Evolutionary conservation across 2,329 filamentous ascomycete species (phyloP), one percentile per base, ranked within the genome.

Genomic region (Aspergillus quadricinctus): DNA sequence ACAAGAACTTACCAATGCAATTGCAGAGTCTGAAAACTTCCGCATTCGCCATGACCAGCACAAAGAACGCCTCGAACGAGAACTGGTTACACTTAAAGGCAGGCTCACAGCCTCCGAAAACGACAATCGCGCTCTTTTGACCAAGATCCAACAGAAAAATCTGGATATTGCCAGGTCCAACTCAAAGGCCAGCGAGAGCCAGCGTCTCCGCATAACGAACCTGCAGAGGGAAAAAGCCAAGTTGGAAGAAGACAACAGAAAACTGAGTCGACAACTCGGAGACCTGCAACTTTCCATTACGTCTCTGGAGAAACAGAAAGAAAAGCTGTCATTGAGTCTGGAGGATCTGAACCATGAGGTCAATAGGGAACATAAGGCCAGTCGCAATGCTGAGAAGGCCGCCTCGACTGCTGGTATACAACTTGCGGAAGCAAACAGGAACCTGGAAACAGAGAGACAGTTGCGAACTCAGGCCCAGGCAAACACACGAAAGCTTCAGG

Each of bases 101-200:
- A 88, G 93, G 23, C 80, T 99, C 43, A 83, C 88, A 7, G 94
- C 93, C 25, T 97, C 93, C 0, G 93, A 99, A 72, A 97, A 97
- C 66, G 93, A 97, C 75, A 97, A 97, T 67, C 88, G 91, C 52
- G 88, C 92, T 4, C 79, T 99, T n/a, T 82, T 97, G 62, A 97
- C 97, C 77, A 97, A 97, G 75, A 82, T 99, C 19, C 93, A 97
- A 68, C 93, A 97, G 68, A 97, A 97, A 78, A 94, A 95, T 29
- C 82, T 99, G 6, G 93, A 99, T 69, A 95, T 99, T 72, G 93
- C 93, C 43, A 85, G 94, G 48, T 94, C 93, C 0, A 90, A 85
- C 58, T 96, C 92, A 4, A 88, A 88, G 57, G 93, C 89, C 29
- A 92, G 84, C 59, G 93, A 97, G 64, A 89, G 86, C 31, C 90